Evolutionary conservation across 2,329 filamentous ascomycete genomes (phyloP).

Genomic region (Helicocarpus griseus): DNA sequence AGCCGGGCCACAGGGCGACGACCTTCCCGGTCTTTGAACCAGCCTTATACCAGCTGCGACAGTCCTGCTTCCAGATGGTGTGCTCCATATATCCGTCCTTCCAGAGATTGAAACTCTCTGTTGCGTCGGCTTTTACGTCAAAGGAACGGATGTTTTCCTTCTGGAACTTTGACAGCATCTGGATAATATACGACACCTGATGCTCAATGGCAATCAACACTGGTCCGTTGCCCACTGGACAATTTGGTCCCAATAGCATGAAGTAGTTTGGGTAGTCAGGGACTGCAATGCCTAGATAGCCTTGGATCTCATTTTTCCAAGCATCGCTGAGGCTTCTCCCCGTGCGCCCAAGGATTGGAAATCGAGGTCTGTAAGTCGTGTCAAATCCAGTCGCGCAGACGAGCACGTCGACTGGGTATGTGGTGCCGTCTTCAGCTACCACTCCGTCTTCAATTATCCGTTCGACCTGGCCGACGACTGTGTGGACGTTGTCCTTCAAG

Average conservation of each 20-base stretch:
- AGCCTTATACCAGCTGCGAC: conserved; percentile 13
- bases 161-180: not conserved
- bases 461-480: conserved; percentile 10
- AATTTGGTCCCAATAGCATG: conserved; percentile 8
- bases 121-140: not conserved
- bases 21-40: conserved; percentile 9
- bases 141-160: not conserved
- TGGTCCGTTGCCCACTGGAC: conserved; percentile 6
- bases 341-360: not conserved
- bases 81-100: conserved; percentile 2
- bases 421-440: conserved; percentile 12
- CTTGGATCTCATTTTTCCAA: not conserved
- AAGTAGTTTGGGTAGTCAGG: too few species aligned
- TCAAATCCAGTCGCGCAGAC: conserved; percentile 32
- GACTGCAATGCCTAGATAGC: too few species aligned
- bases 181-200: not conserved
- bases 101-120: not conserved
- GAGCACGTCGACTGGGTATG: conserved; percentile 14
- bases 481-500: conserved; percentile 13
- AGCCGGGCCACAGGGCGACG: conserved; percentile 16
- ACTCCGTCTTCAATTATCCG: conserved; percentile 14
- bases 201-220: conserved; percentile 4
- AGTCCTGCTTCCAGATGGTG: conserved; percentile 6
- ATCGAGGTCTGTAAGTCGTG: conserved; percentile 11
- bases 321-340: not conserved